Conservation (phyloP, 208 protist genomes). For the Acanthamoeba healyi region DNA sequence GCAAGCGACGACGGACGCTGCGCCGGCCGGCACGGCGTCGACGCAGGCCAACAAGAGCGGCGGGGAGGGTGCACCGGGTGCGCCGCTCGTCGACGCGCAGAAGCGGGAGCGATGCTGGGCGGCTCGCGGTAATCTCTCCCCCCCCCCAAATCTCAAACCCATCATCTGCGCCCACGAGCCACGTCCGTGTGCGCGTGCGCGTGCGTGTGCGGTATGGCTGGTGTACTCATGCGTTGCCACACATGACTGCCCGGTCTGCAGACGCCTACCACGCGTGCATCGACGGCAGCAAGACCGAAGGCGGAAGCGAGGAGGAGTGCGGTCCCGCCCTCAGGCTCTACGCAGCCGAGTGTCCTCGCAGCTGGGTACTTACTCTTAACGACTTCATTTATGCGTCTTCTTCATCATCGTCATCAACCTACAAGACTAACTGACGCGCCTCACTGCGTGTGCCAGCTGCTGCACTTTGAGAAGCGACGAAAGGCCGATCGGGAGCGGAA, state of each 20-base stretch:
- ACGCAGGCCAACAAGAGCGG: no score
- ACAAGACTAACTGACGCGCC: no score
- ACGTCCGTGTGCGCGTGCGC: no score
- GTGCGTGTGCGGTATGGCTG: no score
- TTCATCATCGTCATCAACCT: no score
- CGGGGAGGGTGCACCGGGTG: neutral
- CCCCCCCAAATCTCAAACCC: no score
- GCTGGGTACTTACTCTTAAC: neutral
- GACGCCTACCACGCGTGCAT: slow-evolving; percentile 29
- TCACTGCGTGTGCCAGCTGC: neutral
- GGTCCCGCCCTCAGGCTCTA: neutral
- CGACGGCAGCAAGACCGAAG: neutral
- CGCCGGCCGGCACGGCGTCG: no score
- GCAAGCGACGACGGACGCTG: no score
- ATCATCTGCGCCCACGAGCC: no score
- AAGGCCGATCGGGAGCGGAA: slow-evolving; percentile 8
- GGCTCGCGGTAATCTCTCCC: neutral
- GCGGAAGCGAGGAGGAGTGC: neutral
- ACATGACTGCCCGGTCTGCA: no score
- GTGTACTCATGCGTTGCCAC: no score
- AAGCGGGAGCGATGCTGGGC: neutral
- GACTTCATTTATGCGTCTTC: no score
- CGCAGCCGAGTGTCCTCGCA: slow-evolving; percentile 11
- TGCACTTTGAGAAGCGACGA: slow-evolving; percentile 34
- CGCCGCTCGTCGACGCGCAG: neutral